Percentiles rank a stretch among this genome's conserved stretches.
phyloP scores from a whole-genome alignment of 192 early-diverging fungal species.

The Entomortierella parvispora region DNA sequence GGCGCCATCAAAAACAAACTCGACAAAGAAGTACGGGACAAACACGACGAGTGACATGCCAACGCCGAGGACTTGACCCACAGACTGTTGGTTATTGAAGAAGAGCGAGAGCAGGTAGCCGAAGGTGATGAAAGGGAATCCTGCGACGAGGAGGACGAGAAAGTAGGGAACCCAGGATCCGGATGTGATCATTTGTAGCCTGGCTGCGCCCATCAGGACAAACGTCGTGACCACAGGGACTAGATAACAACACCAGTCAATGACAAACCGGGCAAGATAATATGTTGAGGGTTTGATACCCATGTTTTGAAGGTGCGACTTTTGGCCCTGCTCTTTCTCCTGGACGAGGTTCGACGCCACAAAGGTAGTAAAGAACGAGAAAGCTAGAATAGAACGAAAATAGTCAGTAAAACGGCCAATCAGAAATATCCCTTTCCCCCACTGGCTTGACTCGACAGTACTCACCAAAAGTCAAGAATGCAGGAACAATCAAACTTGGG shows the following conservation, averaged over 20 bases:
- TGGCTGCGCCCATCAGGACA: slow-evolving; percentile 29
- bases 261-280: slow-evolving; percentile 48
- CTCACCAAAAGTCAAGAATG: slow-evolving; percentile 54
- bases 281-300: slow-evolving; percentile 39
- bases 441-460: no score
- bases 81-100: slow-evolving; percentile 46
- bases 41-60: slow-evolving; percentile 48
- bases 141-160: slow-evolving; percentile 34
- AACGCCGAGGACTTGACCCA: slow-evolving; percentile 50
- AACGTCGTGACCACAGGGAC: slow-evolving; percentile 32
- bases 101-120: slow-evolving; percentile 49
- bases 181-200: slow-evolving; percentile 42
- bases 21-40: slow-evolving; percentile 56
- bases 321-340: slow-evolving; percentile 50
- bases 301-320: slow-evolving; percentile 43
- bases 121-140: slow-evolving; percentile 42
- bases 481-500: slow-evolving; percentile 42
- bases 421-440: not conserved
- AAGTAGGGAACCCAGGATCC: slow-evolving; percentile 49
- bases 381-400: slow-evolving; percentile 10
- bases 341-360: slow-evolving; percentile 36
- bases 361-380: slow-evolving; percentile 46
- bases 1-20: slow-evolving; percentile 52
- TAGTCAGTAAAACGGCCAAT: not conserved
- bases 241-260: slow-evolving; percentile 30